Evolutionary conservation across 345 rosid genomes (phyloP).

Genomic region (Trapa incisa): DNA sequence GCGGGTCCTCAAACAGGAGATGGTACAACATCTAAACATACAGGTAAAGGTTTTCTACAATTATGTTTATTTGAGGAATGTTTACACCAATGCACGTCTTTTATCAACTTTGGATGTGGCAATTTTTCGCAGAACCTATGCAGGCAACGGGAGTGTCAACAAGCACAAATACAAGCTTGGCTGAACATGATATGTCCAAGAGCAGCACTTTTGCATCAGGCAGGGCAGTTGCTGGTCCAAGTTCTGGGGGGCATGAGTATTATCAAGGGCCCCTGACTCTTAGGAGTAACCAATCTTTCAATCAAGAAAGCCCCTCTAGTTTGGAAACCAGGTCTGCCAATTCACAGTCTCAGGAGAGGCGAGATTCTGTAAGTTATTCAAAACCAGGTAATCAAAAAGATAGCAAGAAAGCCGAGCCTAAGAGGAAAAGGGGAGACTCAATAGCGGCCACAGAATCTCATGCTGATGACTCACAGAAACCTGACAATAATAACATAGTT

Average conservation of each 20-base stretch:
- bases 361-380: slow-evolving; percentile 12
- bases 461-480: slow-evolving; percentile 38
- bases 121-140: slow-evolving; percentile 46
- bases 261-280: slow-evolving; percentile 64
- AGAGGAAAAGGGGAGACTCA: slow-evolving; percentile 76
- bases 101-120: slow-evolving; percentile 8
- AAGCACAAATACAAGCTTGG: slow-evolving; percentile 40
- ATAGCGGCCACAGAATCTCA: slow-evolving; percentile 38
- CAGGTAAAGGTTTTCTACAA: slow-evolving; percentile 34
- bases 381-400: slow-evolving; percentile 41
- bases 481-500: slow-evolving; percentile 26
- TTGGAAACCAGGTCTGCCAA: slow-evolving; percentile 74
- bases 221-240: slow-evolving; percentile 62
- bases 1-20: slow-evolving; percentile 69
- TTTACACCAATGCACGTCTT: neutral
- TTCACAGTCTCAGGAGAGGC: slow-evolving; percentile 76
- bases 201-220: slow-evolving; percentile 47
- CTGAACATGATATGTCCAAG: slow-evolving; percentile 58
- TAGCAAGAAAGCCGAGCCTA: slow-evolving; percentile 38
- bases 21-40: slow-evolving; percentile 44
- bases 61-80: neutral
- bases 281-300: slow-evolving; percentile 59
- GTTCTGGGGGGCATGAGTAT: slow-evolving; percentile 41
- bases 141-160: slow-evolving; percentile 45
- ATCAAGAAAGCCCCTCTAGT: slow-evolving; percentile 92